Evolutionary conservation across 2,329 filamentous ascomycete species (phyloP).

Genomic region (Paraphoma sp.): DNA sequence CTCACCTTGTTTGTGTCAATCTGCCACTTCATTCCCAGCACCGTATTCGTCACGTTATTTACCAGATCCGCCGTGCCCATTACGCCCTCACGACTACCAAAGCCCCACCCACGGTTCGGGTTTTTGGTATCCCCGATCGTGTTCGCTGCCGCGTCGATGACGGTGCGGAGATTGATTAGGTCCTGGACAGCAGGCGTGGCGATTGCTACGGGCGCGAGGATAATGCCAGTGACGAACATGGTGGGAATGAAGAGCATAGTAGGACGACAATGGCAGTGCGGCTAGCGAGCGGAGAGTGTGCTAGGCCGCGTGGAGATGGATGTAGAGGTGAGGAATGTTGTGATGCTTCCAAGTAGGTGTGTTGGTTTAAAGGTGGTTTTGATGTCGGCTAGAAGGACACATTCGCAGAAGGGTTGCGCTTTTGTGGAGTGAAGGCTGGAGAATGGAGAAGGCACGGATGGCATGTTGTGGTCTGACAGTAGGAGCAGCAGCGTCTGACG

Average conservation of each 20-base stretch:
- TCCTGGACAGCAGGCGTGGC: conserved; percentile 38
- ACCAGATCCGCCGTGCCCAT: conserved; percentile 42
- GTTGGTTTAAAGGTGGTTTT: conserved; percentile 14
- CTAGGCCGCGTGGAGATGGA: conserved; percentile 5
- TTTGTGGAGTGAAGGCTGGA: not conserved
- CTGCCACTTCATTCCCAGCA: conserved; percentile 38
- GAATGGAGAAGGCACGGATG: not conserved
- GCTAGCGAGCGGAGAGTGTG: conserved; percentile 3
- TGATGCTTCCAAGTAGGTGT: conserved; percentile 25
- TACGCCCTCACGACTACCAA: conserved; percentile 11
- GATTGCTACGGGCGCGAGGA: conserved; percentile 30
- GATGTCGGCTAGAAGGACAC: not conserved
- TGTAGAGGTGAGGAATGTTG: conserved; percentile 5
- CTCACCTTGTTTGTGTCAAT: conserved; percentile 40
- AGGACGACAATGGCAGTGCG: conserved; percentile 3
- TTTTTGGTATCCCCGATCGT: conserved; percentile 37
- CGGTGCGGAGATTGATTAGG: conserved; percentile 31
- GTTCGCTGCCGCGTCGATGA: conserved; percentile 37
- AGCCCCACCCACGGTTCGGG: conserved; percentile 36
- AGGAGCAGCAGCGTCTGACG: no score
- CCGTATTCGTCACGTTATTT: conserved; percentile 40
- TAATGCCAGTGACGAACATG: conserved; percentile 37
- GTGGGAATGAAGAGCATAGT: conserved; percentile 18
- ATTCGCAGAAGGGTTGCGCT: not conserved
- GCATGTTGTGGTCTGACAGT: no score